Conservation (phyloP, 129 eudicot species). For the Tanacetum coccineum region DNA sequence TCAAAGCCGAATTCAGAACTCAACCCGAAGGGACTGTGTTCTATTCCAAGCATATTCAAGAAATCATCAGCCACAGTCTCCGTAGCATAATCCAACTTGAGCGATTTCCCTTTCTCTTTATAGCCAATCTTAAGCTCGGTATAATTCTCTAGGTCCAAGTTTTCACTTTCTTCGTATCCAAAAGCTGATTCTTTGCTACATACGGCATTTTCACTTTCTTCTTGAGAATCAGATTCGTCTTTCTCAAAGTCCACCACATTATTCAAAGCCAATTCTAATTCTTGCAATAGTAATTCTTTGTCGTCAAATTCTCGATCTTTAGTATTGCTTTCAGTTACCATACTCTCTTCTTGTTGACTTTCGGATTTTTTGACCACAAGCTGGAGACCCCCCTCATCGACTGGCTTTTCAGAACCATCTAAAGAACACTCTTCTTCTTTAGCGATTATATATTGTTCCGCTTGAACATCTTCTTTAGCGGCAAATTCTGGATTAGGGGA, state of each 20-base stretch:
- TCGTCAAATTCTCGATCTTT: constrained; percentile 35
- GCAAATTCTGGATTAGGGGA: constrained; percentile 34
- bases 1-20: too few species aligned
- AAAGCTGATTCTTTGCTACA: constrained; percentile 35
- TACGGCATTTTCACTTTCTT: constrained; percentile 33
- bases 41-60: constrained; percentile 71
- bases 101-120: constrained; percentile 42
- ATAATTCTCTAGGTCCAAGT: constrained; percentile 23
- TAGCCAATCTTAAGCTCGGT: constrained; percentile 33
- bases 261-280: constrained; percentile 63
- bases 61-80: constrained; percentile 71
- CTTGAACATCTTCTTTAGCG: constrained; percentile 28
- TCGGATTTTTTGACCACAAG: constrained; percentile 20
- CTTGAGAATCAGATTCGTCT: constrained; percentile 59
- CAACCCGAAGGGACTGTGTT: constrained; percentile 58
- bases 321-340: constrained; percentile 21
- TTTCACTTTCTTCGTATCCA: constrained; percentile 40
- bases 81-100: constrained; percentile 55
- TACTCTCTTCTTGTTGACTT: constrained; percentile 33
- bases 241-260: constrained; percentile 39
- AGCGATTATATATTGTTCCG: constrained; percentile 11
- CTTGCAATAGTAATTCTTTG: constrained; percentile 62
- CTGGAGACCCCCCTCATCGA: too few species aligned
- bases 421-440: constrained; percentile 24
- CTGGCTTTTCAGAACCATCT: constrained; percentile 22